Percentiles rank a stretch among this genome's conserved stretches.
These are phyloP conservation scores for Teratosphaeriaceae sp. DNA, from an alignment of 2,329 filamentous ascomycete genomes.

Conservation along the genomic window DNA sequence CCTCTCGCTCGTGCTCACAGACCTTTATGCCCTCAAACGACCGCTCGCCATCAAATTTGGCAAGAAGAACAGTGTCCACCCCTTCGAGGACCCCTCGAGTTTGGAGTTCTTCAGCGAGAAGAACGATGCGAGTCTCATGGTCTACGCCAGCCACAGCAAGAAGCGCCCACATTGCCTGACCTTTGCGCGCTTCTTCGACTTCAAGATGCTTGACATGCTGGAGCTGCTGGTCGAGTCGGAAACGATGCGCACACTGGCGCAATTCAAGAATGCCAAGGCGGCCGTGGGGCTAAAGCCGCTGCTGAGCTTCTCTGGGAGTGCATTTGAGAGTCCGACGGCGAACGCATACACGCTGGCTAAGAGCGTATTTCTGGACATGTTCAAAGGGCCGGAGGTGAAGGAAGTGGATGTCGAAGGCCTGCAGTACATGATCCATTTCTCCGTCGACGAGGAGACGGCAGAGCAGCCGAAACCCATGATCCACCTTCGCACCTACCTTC, in stretches of 20 bases:
- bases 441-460: slow-evolving; percentile 54
- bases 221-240: slow-evolving; percentile 78
- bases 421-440: slow-evolving; percentile 81
- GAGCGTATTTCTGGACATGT: slow-evolving; percentile 82
- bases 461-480: slow-evolving; percentile 41
- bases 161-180: slow-evolving; percentile 92
- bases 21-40: slow-evolving; percentile 77
- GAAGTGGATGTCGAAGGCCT: slow-evolving; percentile 93
- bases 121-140: slow-evolving; percentile 82
- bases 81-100: slow-evolving; percentile 82
- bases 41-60: slow-evolving; percentile 84
- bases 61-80: slow-evolving; percentile 95
- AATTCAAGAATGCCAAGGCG: slow-evolving; percentile 60
- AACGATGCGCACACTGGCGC: slow-evolving; percentile 60
- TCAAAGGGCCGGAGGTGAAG: slow-evolving; percentile 71
- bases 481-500: slow-evolving; percentile 73
- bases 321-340: slow-evolving; percentile 74
- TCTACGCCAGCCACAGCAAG: slow-evolving; percentile 82
- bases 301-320: slow-evolving; percentile 81
- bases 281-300: slow-evolving; percentile 81
- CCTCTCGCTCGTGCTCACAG: slow-evolving; percentile 74
- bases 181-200: slow-evolving; percentile 71
- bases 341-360: slow-evolving; percentile 82
- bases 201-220: slow-evolving; percentile 90
- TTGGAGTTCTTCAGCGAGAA: slow-evolving; percentile 95